phyloP scores from a whole-genome alignment of 805 yeast species.

The Grigorovia jiainica region DNA sequence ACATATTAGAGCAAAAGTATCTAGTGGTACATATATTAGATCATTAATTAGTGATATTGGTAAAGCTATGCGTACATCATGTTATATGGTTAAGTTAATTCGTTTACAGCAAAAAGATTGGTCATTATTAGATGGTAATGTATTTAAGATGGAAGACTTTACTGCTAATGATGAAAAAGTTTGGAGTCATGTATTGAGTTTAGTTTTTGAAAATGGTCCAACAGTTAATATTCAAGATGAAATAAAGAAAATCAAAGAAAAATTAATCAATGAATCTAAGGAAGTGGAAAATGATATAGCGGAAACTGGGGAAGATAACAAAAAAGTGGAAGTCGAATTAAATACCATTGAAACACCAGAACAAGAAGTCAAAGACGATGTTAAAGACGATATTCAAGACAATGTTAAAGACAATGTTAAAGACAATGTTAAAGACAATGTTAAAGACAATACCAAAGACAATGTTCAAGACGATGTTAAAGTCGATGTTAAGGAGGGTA shows the following conservation, averaged over 20 bases:
- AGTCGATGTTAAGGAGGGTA: no score
- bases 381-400: background rate
- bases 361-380: background rate
- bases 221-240: conserved; percentile 34
- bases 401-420: background rate
- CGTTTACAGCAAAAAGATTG: conserved; percentile 77
- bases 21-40: conserved; percentile 93
- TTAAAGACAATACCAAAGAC: background rate
- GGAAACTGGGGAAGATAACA: background rate
- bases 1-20: conserved; percentile 68
- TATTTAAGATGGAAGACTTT: conserved; percentile 59
- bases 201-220: conserved; percentile 42
- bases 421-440: background rate
- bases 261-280: conserved; percentile 7
- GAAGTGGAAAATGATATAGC: conserved; percentile 3
- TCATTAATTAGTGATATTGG: conserved; percentile 86
- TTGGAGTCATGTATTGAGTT: conserved; percentile 60
- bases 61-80: conserved; percentile 64
- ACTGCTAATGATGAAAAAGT: conserved; percentile 46
- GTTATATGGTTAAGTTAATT: conserved; percentile 78
- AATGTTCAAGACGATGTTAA: background rate
- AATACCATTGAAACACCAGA: no score
- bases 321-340: background rate
- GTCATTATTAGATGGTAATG: conserved; percentile 60
- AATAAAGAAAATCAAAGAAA: conserved; percentile 25